phyloP scores from a whole-genome alignment of 768 basidiomycete genomes.

The Plicaturopsis crispa region DNA sequence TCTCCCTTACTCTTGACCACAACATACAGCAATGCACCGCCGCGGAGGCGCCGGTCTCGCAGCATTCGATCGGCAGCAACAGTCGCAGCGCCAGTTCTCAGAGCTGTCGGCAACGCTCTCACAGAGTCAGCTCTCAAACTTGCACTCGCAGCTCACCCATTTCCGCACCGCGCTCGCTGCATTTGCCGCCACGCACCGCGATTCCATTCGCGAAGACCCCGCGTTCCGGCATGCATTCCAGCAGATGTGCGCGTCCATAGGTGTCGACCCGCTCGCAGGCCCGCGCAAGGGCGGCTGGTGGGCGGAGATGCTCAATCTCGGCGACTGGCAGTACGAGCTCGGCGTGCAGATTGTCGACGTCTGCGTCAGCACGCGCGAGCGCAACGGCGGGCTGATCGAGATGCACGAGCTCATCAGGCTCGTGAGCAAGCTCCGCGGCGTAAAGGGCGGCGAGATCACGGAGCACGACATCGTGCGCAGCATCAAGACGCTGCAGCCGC shows the following conservation, averaged over 20 bases:
- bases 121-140: constrained; percentile 64
- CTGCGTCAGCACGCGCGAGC: constrained; percentile 79
- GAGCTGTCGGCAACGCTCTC: constrained; percentile 77
- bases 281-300: constrained; percentile 85
- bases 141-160: constrained; percentile 74
- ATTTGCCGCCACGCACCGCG: constrained; percentile 80
- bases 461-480: constrained; percentile 80
- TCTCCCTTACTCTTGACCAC: no score
- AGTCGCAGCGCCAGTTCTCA: constrained; percentile 74
- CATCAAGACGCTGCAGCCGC: constrained; percentile 80
- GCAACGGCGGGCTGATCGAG: constrained; percentile 90
- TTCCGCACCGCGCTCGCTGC: constrained; percentile 74
- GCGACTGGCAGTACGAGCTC: constrained; percentile 95
- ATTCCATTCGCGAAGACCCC: constrained; percentile 78
- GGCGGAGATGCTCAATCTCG: constrained; percentile 80
- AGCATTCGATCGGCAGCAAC: constrained; percentile 83
- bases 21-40: constrained; percentile 58
- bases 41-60: constrained; percentile 80
- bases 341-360: constrained; percentile 94
- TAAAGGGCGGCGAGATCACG: constrained; percentile 62
- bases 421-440: constrained; percentile 69
- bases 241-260: constrained; percentile 91
- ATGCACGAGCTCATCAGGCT: constrained; percentile 78
- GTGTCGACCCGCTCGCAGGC: constrained; percentile 90
- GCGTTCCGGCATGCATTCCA: constrained; percentile 88